A percentile compares a stretch with the other conserved stretches of the same genome.
phyloP scores from a whole-genome alignment of 768 basidiomycete genomes.

The Serendipita sp. region DNA sequence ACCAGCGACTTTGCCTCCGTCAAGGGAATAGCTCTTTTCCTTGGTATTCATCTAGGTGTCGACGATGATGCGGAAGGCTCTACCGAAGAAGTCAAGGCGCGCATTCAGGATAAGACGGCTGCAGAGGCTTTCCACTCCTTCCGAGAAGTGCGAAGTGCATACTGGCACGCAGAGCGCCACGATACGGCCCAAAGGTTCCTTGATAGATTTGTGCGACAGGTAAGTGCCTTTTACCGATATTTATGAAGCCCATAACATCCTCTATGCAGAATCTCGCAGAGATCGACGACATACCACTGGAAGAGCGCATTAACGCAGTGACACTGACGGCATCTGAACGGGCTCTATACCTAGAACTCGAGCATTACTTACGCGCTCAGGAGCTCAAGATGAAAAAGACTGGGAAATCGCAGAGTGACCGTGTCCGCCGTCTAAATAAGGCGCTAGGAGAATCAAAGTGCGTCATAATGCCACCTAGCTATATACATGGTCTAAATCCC shows the following conservation, averaged over 20 bases:
- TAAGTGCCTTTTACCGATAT: slow-evolving; percentile 19
- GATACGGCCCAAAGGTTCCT: slow-evolving; percentile 67
- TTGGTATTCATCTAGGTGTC: slow-evolving; percentile 80
- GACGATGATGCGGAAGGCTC: slow-evolving; percentile 76
- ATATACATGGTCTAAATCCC: neutral
- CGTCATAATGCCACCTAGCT: slow-evolving; percentile 17
- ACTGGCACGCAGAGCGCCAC: slow-evolving; percentile 86
- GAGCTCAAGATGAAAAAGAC: slow-evolving; percentile 62
- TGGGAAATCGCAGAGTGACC: slow-evolving; percentile 58
- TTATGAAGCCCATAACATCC: neutral
- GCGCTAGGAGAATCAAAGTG: slow-evolving; percentile 81
- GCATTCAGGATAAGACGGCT: slow-evolving; percentile 68
- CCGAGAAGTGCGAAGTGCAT: slow-evolving; percentile 79
- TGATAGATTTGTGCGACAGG: slow-evolving; percentile 72
- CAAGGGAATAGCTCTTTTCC: slow-evolving; percentile 78
- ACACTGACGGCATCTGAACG: slow-evolving; percentile 79
- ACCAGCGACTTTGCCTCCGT: slow-evolving; percentile 79
- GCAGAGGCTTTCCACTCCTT: slow-evolving; percentile 93
- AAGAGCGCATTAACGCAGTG: slow-evolving; percentile 41
- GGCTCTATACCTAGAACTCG: slow-evolving; percentile 85
- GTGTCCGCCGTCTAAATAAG: slow-evolving; percentile 73
- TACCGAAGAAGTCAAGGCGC: slow-evolving; percentile 60
- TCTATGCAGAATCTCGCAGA: slow-evolving; percentile 73
- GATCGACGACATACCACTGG: slow-evolving; percentile 86
- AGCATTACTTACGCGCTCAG: slow-evolving; percentile 78